These are phyloP conservation scores for Fraxinus anomala DNA, from an alignment of 257 asterid species.

Conservation along the genomic window DNA sequence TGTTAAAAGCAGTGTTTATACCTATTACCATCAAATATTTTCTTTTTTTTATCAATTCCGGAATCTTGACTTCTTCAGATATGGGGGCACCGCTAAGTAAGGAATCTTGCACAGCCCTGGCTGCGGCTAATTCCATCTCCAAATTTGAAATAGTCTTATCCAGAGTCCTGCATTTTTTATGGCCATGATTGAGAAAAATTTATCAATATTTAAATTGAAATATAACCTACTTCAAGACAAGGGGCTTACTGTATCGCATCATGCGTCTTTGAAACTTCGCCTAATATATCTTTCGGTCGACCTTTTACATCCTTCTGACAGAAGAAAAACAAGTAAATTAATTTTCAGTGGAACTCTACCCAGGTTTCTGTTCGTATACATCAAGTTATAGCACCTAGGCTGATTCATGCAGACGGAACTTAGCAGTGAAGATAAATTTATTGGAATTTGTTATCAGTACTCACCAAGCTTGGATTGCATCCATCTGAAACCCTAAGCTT, in stretches of 20 bases:
- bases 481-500: constrained; percentile 63
- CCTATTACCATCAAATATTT: constrained; percentile 89
- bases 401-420: neutral
- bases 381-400: constrained; percentile 17
- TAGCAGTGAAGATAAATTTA: neutral
- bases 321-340: constrained; percentile 25
- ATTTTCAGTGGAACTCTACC: constrained; percentile 6
- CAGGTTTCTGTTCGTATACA: neutral
- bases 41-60: constrained; percentile 63
- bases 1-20: constrained; percentile 85
- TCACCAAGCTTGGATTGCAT: constrained; percentile 60
- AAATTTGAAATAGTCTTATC: constrained; percentile 82
- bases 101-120: constrained; percentile 89
- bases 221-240: constrained; percentile 14
- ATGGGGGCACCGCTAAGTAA: constrained; percentile 75
- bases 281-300: constrained; percentile 43
- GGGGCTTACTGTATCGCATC: constrained; percentile 65
- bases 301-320: constrained; percentile 47
- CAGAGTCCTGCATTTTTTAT: constrained; percentile 55
- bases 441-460: constrained; percentile 26
- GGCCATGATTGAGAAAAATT: constrained; percentile 18
- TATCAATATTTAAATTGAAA: constrained; percentile 5
- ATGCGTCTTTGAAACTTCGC: constrained; percentile 58
- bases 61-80: constrained; percentile 67
- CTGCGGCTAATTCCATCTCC: constrained; percentile 92